Evolutionary conservation across 768 basidiomycete genomes (phyloP), one percentile per base, ranked within the genome.

Genomic region (Lactifluus volemus): DNA sequence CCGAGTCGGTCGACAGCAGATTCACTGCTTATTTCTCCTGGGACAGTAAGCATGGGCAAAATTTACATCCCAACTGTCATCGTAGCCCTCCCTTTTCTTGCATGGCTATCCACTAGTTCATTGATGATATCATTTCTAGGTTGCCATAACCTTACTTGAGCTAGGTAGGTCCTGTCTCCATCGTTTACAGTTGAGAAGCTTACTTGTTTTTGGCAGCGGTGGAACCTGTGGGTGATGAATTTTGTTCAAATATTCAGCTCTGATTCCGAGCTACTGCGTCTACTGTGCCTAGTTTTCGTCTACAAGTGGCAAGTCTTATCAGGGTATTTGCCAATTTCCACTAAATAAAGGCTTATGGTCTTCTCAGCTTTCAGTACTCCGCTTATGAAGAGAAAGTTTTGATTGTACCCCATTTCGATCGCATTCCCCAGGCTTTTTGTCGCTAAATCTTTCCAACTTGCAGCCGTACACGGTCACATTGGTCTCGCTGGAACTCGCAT

Each of bases 1-100:
- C 21, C 45, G 6, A 15, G 3, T 30, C 15, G 19, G 17, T 58
- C 17, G 19, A 29, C 21, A 15, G n/a, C 12, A 17, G 7, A 32
- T 19, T 19, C 25, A 12, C 8, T 44, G 8, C 25, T 14, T 19
- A 58, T 38, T 11, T 44, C 17, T 57, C 39, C 21, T 21, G 55
- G 10, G 25, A 58, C 30, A 58, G 57, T 58, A 39, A 58, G 57
- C 57, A 44, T 50, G 57, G n/a, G 57, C 19, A 25, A 38, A 5
- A 8, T 21, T 36, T 32, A 44, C 41, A 9, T 58, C 7, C 57
- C 57, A 3, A 8, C 3, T n/a, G 9, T 51, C 12, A 58, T 58
- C 30, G 57, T 58, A 32, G 41, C 44, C 19, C 19, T 7, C 12
- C 29, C n/a, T 34, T 30, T 25, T 25, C 2, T 12, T n/a, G 11